These are phyloP conservation scores for Cordyceps tenuipes DNA, from an alignment of 2,329 filamentous ascomycete genomes.

Conservation along the genomic window DNA sequence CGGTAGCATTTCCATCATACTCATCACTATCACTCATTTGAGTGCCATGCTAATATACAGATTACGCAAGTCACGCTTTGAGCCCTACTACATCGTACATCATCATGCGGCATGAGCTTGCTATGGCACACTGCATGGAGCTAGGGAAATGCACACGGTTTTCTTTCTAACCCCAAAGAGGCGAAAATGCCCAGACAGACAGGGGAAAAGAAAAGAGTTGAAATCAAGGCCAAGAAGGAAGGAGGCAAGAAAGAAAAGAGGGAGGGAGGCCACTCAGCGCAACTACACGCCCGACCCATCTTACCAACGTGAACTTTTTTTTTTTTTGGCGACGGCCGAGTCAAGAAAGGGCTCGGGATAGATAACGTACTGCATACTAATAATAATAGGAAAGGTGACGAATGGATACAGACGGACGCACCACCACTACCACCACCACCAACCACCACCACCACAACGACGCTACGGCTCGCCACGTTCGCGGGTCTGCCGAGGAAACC, in stretches of 20 bases:
- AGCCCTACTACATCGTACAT: constrained; percentile 2
- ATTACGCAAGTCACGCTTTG: too few species aligned
- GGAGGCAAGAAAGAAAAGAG: background rate
- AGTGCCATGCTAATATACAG: too few species aligned
- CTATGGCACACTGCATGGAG: background rate
- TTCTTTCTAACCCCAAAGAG: background rate
- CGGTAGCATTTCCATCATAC: background rate
- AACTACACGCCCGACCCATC: constrained; percentile 6
- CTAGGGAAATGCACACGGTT: background rate
- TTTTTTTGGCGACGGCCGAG: background rate
- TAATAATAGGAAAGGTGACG: background rate
- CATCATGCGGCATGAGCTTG: background rate
- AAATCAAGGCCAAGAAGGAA: background rate
- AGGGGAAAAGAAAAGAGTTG: background rate
- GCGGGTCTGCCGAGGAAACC: constrained; percentile 8
- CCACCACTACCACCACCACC: background rate
- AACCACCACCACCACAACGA: background rate
- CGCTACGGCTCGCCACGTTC: constrained; percentile 9
- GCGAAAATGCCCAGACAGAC: background rate
- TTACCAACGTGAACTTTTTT: background rate
- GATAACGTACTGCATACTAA: background rate
- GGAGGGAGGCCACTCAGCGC: background rate
- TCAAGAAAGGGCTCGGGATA: background rate
- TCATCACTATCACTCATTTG: too few species aligned
- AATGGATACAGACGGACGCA: background rate